Evolutionary conservation across 257 asterid genomes (phyloP), one percentile per base, ranked within the genome.

Genomic region (Scutellaria galericulata): DNA sequence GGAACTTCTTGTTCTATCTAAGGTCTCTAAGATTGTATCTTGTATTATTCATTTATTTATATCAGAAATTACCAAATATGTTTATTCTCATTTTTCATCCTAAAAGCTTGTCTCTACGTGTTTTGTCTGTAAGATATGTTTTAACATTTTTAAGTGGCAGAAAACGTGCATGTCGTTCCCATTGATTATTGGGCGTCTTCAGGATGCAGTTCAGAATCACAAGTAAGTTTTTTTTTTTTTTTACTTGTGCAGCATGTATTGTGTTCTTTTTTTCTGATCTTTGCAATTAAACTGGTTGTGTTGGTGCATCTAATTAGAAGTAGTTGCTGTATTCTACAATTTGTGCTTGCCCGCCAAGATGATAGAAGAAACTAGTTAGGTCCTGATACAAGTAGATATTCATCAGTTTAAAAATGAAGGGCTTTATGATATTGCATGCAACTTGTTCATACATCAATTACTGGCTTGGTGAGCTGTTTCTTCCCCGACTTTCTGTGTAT

Each of bases 121-220:
- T 48, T 15, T 56, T 56, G 41, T 73, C 50, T 65, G 55, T 7
- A 12, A 68, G 37, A 14, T 14, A 10, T 12, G 37, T 42, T n/a
- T 18, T 80, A 20, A 67, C 72, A 46, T 67, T 62, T 64, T 77
- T 56, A 57, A 78, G 51, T 77, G 83, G 87, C 95, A 93, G 98
- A 78, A 74, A 68, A 75, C 68, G 66, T 72, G 64, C 72, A 78
- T 84, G 60, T 77, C 85, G 61, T 93, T 84, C 55, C 94, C 97
- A 42, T 64, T 67, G 80, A 58, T 90, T 77, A 72, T 80, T 72
- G 77, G 79, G 35, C 79, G 51, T 68, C 84, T 93, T 73, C 85
- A 59, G 74, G 80, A 82, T 63, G 92, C 93, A 62, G 81, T 87
- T 70, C 79, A 77, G 75, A 87, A 83, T 77, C 97, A 93, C 76